phyloP scores from a whole-genome alignment of 805 yeast species.

The Teunomyces cretensis region DNA sequence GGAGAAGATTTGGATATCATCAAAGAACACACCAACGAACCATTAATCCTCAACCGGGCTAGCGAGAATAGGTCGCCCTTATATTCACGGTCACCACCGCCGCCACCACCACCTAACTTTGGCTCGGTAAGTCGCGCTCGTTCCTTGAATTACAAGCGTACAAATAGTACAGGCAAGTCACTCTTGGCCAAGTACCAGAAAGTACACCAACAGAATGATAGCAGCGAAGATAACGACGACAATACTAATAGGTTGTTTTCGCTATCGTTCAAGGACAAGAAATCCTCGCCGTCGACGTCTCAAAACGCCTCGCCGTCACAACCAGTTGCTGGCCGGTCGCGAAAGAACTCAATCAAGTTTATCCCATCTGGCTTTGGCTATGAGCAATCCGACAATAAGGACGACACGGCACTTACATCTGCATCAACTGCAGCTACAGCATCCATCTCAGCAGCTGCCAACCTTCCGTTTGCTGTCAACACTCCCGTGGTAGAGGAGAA shows the following conservation, averaged over 20 bases:
- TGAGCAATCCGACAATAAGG: slow-evolving; percentile 9
- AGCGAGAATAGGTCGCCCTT: background rate
- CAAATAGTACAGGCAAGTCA: slow-evolving; percentile 11
- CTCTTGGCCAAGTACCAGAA: slow-evolving; percentile 18
- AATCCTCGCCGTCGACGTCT: slow-evolving; percentile 2
- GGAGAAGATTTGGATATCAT: slow-evolving; percentile 20
- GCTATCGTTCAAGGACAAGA: slow-evolving; percentile 12
- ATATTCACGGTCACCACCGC: slow-evolving; percentile 4
- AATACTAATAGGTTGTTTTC: slow-evolving; percentile 15
- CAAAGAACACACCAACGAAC: slow-evolving; percentile 17
- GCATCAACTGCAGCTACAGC: background rate
- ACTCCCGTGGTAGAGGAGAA: slow-evolving; percentile 2
- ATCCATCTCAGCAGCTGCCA: background rate
- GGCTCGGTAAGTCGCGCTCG: slow-evolving; percentile 21
- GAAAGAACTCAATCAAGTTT: slow-evolving; percentile 32
- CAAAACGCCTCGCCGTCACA: slow-evolving; percentile 2
- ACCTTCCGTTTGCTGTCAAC: background rate
- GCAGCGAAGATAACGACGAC: slow-evolving; percentile 13
- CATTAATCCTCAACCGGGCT: slow-evolving; percentile 5
- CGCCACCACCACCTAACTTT: slow-evolving; percentile 7
- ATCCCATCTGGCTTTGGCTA: slow-evolving; percentile 24
- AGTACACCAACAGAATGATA: slow-evolving; percentile 14
- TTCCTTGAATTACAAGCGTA: slow-evolving; percentile 21
- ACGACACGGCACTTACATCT: slow-evolving; percentile 3
- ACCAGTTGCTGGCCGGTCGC: slow-evolving; percentile 9